A percentile compares a stretch with the other conserved stretches of the same genome.
Evolutionary conservation across 768 basidiomycete genomes (phyloP).

Genomic region (Cystobasidium tubakii): DNA sequence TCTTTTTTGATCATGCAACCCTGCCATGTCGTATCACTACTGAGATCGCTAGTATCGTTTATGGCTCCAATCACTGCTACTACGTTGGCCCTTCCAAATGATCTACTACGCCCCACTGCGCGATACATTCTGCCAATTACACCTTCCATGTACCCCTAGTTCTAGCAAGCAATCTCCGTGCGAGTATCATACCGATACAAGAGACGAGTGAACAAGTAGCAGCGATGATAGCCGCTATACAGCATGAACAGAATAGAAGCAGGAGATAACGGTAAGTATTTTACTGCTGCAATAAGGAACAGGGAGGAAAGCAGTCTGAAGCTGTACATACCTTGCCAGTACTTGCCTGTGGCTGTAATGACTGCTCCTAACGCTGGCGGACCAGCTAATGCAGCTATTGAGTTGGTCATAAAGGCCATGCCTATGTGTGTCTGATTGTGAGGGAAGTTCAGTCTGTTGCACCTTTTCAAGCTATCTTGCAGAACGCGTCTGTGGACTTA

Average conservation of each 20-base stretch:
- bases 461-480: no score
- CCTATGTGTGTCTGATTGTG: constrained; percentile 29
- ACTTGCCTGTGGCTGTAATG: constrained; percentile 30
- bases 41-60: no score
- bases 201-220: constrained; percentile 17
- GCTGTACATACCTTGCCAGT: constrained; percentile 22
- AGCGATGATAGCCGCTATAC: constrained; percentile 15
- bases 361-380: constrained; percentile 33
- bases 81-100: no score
- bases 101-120: constrained; percentile 36
- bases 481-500: no score
- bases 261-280: neutral
- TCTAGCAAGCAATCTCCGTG: neutral
- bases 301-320: neutral
- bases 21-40: no score
- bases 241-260: neutral
- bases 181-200: neutral
- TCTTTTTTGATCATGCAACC: no score
- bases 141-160: constrained; percentile 24
- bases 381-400: constrained; percentile 25
- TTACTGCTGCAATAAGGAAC: no score
- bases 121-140: no score
- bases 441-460: no score
- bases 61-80: no score
- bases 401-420: constrained; percentile 13